A percentile compares a stretch with the other conserved stretches of the same genome.
Conservation (phyloP, 129 eudicot genomes). For the Tanacetum coccineum region DNA sequence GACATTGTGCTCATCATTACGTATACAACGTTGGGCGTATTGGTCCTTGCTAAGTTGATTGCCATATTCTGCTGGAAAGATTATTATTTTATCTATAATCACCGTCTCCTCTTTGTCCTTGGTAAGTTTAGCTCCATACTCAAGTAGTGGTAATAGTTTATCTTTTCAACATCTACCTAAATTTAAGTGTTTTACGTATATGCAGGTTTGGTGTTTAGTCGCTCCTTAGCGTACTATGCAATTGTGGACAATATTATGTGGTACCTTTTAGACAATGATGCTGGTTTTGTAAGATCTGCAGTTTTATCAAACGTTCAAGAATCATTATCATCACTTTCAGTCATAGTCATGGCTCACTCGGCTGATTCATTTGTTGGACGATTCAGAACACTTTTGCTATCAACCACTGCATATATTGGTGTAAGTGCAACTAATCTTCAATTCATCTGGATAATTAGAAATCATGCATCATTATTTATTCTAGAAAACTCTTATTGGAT, state of each 20-base stretch:
- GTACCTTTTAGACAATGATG: constrained; percentile 12
- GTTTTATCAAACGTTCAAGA: constrained; percentile 20
- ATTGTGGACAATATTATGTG: constrained; percentile 9
- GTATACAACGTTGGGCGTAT: constrained; percentile 3
- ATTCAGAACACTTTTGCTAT: constrained; percentile 22
- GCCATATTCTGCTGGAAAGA: neutral
- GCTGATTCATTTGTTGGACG: constrained; percentile 25
- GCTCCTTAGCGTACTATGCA: constrained; percentile 16
- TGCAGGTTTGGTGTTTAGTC: constrained; percentile 26
- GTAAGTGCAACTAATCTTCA: constrained; percentile 13
- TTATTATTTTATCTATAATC: constrained; percentile 19
- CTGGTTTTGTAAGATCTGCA: constrained; percentile 4
- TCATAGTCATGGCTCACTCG: constrained; percentile 24
- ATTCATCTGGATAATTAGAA: neutral
- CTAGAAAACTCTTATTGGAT: neutral
- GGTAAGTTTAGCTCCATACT: neutral
- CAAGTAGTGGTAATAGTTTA: neutral
- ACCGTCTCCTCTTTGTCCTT: neutral
- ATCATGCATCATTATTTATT: neutral
- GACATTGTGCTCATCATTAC: neutral
- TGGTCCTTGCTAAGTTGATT: constrained; percentile 2
- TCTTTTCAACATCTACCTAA: neutral
- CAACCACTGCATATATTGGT: constrained; percentile 21
- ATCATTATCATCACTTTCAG: constrained; percentile 19
- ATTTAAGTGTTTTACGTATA: neutral